Conservation (phyloP, 768 basidiomycete species). For the Trametes meyenii region DNA sequence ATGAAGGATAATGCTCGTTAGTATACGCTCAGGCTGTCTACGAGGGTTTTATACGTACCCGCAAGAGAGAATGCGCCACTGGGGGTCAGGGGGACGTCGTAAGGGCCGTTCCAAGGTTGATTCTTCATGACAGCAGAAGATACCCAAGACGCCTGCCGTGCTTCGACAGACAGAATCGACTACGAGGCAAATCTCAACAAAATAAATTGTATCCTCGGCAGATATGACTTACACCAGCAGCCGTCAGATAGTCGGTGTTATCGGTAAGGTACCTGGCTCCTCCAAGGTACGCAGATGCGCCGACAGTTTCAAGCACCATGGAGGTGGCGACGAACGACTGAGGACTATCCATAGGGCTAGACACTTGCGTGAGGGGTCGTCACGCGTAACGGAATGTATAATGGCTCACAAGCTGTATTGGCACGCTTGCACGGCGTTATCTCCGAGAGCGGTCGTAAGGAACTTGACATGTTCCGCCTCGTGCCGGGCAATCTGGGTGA, state of each 20-base stretch:
- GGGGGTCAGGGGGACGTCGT: slow-evolving; percentile 39
- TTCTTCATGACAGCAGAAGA: slow-evolving; percentile 42
- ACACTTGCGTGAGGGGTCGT: background rate
- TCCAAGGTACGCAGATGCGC: slow-evolving; percentile 61
- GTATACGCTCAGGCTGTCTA: background rate
- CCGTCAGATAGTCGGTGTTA: slow-evolving; percentile 48
- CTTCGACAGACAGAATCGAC: slow-evolving; percentile 57
- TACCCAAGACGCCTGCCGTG: slow-evolving; percentile 56
- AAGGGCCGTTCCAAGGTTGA: slow-evolving; percentile 50
- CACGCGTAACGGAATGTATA: no score
- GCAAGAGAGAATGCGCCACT: slow-evolving; percentile 52
- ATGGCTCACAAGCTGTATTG: slow-evolving; percentile 58
- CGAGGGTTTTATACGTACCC: slow-evolving; percentile 4
- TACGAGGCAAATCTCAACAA: background rate
- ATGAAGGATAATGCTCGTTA: background rate
- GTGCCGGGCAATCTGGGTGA: slow-evolving; percentile 56
- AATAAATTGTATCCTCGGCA: background rate
- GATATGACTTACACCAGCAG: slow-evolving; percentile 43
- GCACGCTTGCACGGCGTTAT: slow-evolving; percentile 53
- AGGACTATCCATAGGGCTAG: slow-evolving; percentile 46
- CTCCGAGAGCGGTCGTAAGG: slow-evolving; percentile 49
- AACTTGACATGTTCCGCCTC: slow-evolving; percentile 58
- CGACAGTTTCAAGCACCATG: slow-evolving; percentile 54
- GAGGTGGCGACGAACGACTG: slow-evolving; percentile 48
- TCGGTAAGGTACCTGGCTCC: slow-evolving; percentile 45